Evolutionary conservation across 495 filamentous ascomycete species (phyloP).

Genomic region (Aspergillus nidulans): DNA sequence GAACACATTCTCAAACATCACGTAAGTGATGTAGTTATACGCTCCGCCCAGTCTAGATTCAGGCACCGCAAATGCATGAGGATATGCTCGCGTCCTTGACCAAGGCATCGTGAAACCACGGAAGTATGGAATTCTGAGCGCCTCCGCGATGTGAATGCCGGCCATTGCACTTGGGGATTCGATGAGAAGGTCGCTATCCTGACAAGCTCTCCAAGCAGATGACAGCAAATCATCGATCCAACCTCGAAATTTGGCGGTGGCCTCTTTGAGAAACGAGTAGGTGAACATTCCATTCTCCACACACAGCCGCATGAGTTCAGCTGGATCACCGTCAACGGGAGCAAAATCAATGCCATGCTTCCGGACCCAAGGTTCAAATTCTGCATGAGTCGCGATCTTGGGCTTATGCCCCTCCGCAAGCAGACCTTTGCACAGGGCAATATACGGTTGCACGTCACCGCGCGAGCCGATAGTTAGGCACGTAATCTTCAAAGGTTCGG

Average conservation of each 20-base stretch:
- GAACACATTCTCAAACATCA: constrained; percentile 95
- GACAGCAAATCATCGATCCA: constrained; percentile 88
- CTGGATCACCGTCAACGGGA: constrained; percentile 84
- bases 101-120: constrained; percentile 98
- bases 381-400: constrained; percentile 85
- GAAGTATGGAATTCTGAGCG: constrained; percentile 90
- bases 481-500: constrained; percentile 76
- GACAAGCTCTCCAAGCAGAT: constrained; percentile 81
- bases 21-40: constrained; percentile 93
- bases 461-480: constrained; percentile 95
- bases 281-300: constrained; percentile 98
- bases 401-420: constrained; percentile 81
- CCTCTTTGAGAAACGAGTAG: constrained; percentile 81
- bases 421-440: constrained; percentile 89
- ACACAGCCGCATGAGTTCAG: constrained; percentile 91
- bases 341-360: constrained; percentile 90
- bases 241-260: constrained; percentile 80
- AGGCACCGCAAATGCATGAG: constrained; percentile 94
- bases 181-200: constrained; percentile 85
- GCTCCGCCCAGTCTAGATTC: constrained; percentile 89
- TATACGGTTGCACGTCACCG: constrained; percentile 96
- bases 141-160: constrained; percentile 98
- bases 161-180: constrained; percentile 98
- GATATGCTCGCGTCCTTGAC: constrained; percentile 92
- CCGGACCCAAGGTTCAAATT: constrained; percentile 86